Evolutionary conservation across 371 early-diverging fungal genomes (phyloP).

Genomic region (Mucor racemosus): DNA sequence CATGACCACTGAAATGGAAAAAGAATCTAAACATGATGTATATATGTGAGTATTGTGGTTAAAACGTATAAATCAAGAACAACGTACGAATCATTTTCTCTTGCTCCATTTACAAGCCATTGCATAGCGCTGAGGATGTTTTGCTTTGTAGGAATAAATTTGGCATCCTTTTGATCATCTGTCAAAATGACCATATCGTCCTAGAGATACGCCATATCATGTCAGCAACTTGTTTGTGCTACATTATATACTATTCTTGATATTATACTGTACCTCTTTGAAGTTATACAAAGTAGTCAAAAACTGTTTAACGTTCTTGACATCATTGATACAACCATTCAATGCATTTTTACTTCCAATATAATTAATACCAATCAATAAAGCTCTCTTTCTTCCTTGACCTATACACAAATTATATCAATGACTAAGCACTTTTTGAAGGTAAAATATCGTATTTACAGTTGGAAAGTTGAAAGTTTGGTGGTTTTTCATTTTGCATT

Average conservation of each 20-base stretch:
- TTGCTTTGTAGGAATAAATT: conserved; percentile 74
- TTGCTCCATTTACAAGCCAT: conserved; percentile 88
- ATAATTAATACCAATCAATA: conserved; percentile 95
- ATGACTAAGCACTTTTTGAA: too few species aligned
- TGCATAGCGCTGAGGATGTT: conserved; percentile 89
- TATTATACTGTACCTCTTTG: conserved; percentile 38
- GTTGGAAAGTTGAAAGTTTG: conserved; percentile 68
- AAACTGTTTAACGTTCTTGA: conserved; percentile 81
- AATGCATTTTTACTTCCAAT: conserved; percentile 68
- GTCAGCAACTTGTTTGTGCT: too few species aligned
- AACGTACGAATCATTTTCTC: conserved; percentile 79
- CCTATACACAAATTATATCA: conserved; percentile 13
- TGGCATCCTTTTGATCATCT: conserved; percentile 79
- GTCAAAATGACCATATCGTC: conserved; percentile 84
- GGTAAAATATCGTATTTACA: conserved; percentile 40
- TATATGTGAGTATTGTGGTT: too few species aligned
- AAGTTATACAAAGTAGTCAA: conserved; percentile 70
- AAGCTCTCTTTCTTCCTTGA: conserved; percentile 73
- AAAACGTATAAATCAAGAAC: too few species aligned
- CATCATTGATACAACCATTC: conserved; percentile 92
- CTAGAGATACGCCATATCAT: conserved; percentile 13
- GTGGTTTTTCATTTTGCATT: conserved; percentile 29
- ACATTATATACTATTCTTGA: too few species aligned
- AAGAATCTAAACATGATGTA: conserved; percentile 57
- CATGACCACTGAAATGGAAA: conserved; percentile 93